phyloP scores from a whole-genome alignment of 441 rosid genomes.

The Syzygium syzygioides region DNA sequence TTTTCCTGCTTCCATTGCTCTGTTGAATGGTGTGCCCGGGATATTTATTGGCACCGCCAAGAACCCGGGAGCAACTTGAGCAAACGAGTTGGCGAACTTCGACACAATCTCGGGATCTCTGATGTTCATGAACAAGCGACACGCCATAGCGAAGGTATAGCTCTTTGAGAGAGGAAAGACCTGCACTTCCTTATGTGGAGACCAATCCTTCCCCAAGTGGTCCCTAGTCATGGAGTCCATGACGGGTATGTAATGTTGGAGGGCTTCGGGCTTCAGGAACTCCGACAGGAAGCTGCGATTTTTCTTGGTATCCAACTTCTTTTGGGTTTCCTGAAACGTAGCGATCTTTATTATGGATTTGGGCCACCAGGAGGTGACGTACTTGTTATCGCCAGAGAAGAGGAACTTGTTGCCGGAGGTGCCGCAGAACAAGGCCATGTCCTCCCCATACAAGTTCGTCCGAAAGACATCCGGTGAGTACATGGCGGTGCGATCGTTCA shows the following conservation, averaged over 20 bases:
- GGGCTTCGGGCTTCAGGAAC: background rate
- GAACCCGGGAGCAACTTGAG: background rate
- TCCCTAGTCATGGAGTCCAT: background rate
- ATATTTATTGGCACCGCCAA: background rate
- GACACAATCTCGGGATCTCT: background rate
- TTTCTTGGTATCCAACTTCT: background rate
- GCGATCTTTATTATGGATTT: background rate
- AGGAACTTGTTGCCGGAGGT: background rate
- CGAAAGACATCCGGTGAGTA: background rate
- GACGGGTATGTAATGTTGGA: background rate
- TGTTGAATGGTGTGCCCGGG: background rate
- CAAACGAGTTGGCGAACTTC: background rate
- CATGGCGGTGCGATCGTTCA: background rate
- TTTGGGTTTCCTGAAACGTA: accelerated
- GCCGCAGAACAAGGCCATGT: background rate
- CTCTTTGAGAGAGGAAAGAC: background rate
- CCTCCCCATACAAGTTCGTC: background rate
- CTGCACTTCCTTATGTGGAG: background rate
- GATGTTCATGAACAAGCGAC: background rate
- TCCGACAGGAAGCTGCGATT: background rate
- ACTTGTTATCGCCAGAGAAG: background rate
- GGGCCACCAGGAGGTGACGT: background rate
- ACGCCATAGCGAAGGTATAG: background rate
- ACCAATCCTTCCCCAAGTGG: background rate
- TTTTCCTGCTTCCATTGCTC: background rate